Evolutionary conservation across 352 stramenopile genomes (phyloP).

Genomic region (Plasmopara viticola): DNA sequence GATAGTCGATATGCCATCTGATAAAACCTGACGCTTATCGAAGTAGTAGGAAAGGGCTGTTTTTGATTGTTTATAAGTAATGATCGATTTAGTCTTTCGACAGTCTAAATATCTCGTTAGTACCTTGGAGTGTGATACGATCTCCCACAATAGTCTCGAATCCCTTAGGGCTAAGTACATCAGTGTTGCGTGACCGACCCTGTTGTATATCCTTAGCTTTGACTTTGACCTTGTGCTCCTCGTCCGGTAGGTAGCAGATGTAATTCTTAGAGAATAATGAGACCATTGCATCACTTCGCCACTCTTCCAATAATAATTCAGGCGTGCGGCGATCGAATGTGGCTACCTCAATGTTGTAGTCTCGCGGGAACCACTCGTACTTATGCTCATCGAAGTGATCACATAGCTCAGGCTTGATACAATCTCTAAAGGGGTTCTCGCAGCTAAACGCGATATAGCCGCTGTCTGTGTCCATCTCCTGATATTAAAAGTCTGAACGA

Average conservation of each 20-base stretch:
- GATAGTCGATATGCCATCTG: not conserved
- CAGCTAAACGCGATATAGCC: not conserved
- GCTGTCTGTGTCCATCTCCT: not conserved
- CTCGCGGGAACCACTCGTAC: not conserved
- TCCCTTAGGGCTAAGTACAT: slow-evolving; percentile 1
- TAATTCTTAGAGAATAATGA: not conserved
- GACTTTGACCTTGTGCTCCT: not conserved
- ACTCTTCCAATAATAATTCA: not conserved
- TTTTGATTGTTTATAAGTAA: not conserved
- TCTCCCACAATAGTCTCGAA: not conserved
- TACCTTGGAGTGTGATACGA: not conserved
- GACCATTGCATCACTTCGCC: not conserved
- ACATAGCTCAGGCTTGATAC: not conserved
- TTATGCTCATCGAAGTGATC: not conserved
- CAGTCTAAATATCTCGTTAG: not conserved
- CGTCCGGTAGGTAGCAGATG: not conserved
- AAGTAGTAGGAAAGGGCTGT: not conserved
- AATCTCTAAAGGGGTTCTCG: not conserved
- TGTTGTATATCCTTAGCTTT: not conserved
- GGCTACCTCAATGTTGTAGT: not conserved
- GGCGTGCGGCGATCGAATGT: not conserved
- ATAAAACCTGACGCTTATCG: not conserved
- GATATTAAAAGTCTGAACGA: not conserved
- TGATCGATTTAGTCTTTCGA: not conserved
- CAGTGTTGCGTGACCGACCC: not conserved